Percentiles rank a stretch among this genome's conserved stretches.
These are phyloP conservation scores for Lentinula raphanica DNA, from an alignment of 768 basidiomycete genomes.

Conservation along the genomic window DNA sequence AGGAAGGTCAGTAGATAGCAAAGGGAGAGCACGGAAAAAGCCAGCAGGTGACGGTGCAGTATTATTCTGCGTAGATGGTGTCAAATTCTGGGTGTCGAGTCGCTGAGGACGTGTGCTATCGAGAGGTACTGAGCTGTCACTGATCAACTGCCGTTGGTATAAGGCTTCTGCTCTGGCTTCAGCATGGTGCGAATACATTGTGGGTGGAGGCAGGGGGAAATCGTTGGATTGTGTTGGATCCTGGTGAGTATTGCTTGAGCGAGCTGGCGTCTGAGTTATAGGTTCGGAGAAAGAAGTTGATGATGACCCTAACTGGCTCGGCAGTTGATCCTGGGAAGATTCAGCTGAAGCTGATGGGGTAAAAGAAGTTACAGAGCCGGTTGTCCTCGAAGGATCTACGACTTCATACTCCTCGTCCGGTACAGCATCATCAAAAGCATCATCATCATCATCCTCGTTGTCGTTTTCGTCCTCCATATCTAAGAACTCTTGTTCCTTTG, in stretches of 20 bases:
- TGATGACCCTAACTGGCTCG: neutral
- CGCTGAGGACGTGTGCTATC: too few species aligned
- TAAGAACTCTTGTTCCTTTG: slow-evolving; percentile 53
- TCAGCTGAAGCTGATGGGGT: neutral
- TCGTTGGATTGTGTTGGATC: slow-evolving; percentile 37
- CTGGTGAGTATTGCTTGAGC: slow-evolving; percentile 26
- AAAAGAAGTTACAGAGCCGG: neutral
- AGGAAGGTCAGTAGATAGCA: slow-evolving; percentile 67
- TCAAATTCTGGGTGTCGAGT: neutral
- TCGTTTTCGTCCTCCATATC: slow-evolving; percentile 56
- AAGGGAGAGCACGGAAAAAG: slow-evolving; percentile 68
- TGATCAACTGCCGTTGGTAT: slow-evolving; percentile 3
- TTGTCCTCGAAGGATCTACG: slow-evolving; percentile 3
- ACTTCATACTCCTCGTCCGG: slow-evolving; percentile 8
- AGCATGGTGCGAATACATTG: slow-evolving; percentile 19
- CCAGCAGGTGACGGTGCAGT: slow-evolving; percentile 22
- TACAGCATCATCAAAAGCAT: slow-evolving; percentile 33
- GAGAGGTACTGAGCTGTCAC: too few species aligned
- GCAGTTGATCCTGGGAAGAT: slow-evolving; percentile 6
- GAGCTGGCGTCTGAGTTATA: slow-evolving; percentile 9
- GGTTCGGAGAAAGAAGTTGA: neutral
- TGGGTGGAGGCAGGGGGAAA: slow-evolving; percentile 44
- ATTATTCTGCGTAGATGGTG: neutral
- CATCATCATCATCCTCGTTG: slow-evolving; percentile 36
- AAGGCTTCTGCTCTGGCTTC: slow-evolving; percentile 14